These are phyloP conservation scores for Backusella sp. DNA, from an alignment of 192 early-diverging fungal genomes.

Conservation along the genomic window DNA sequence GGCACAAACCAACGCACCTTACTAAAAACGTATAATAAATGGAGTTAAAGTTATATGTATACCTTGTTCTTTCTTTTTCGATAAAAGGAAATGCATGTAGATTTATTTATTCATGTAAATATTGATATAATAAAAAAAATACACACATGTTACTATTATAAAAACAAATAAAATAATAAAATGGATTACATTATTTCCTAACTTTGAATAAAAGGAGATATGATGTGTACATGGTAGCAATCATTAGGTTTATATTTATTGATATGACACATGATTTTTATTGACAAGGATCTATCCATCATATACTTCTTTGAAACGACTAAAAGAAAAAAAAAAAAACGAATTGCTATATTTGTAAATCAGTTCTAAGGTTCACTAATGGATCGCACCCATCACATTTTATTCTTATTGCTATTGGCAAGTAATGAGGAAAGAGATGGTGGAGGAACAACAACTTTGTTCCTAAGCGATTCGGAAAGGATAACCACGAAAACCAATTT, in stretches of 20 bases:
- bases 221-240: not conserved
- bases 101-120: not conserved
- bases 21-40: slow-evolving; percentile 49
- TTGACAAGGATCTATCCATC: not conserved
- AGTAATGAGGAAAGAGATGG: not conserved
- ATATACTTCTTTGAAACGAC: not conserved
- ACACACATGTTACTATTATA: not conserved
- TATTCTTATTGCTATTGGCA: not conserved
- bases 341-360: no score
- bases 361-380: no score
- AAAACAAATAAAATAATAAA: not conserved
- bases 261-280: no score
- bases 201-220: not conserved
- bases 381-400: not conserved
- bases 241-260: not conserved
- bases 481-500: not conserved
- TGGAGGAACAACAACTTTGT: not conserved
- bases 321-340: no score
- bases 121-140: not conserved
- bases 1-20: slow-evolving; percentile 41
- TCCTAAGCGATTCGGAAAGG: not conserved
- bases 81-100: not conserved
- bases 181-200: no score
- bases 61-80: not conserved
- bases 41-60: not conserved